Conservation (phyloP, 352 stramenopile species). For the Bremia lactucae region DNA sequence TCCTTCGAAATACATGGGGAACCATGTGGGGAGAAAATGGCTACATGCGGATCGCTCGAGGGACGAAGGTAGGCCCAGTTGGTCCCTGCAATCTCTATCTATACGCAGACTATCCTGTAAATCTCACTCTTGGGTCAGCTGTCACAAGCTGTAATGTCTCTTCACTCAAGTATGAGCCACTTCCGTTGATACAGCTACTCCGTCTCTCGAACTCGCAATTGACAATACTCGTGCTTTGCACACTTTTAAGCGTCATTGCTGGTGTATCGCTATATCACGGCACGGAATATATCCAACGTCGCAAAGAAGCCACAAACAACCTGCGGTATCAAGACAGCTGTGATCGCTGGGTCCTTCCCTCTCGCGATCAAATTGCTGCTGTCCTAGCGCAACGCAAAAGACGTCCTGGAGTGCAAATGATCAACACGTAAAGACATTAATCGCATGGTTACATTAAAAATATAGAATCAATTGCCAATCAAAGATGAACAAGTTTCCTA, state of each 20-base stretch:
- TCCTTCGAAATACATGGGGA: conserved; percentile 86
- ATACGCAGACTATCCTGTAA: conserved; percentile 61
- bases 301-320: conserved; percentile 26
- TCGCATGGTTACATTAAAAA: conserved; percentile 26
- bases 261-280: conserved; percentile 35
- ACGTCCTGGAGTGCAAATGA: conserved; percentile 8
- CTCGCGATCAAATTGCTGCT: conserved; percentile 47
- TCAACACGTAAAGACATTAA: conserved; percentile 6
- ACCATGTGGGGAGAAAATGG: conserved; percentile 82
- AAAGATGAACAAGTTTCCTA: conserved; percentile 7
- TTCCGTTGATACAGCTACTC: conserved; percentile 29
- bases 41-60: conserved; percentile 68
- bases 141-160: conserved; percentile 23
- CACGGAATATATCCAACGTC: conserved; percentile 35
- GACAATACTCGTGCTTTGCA: conserved; percentile 30
- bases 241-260: conserved; percentile 20
- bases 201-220: conserved; percentile 26
- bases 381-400: conserved; percentile 20
- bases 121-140: conserved; percentile 23
- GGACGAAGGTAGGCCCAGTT: conserved; percentile 15
- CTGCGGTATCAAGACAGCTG: conserved; percentile 48
- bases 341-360: conserved; percentile 51
- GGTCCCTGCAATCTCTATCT: conserved; percentile 70
- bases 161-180: conserved; percentile 20
- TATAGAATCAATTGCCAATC: conserved; percentile 18